These are phyloP conservation scores for Xerocomus brunneocitrinus DNA, from an alignment of 768 basidiomycete species.

Conservation along the genomic window DNA sequence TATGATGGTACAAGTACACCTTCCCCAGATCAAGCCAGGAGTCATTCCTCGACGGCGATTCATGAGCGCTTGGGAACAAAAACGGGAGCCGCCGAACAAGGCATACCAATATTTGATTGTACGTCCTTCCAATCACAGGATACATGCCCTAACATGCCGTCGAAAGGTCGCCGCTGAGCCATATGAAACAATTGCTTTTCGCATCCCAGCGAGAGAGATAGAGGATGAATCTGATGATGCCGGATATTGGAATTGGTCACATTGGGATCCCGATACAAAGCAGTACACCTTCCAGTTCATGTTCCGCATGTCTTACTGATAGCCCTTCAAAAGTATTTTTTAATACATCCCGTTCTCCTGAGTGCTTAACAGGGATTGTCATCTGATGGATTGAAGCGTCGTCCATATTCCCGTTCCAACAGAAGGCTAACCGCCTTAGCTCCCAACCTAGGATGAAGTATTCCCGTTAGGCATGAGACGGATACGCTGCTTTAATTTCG, in stretches of 20 bases:
- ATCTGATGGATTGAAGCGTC: not conserved
- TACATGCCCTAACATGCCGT: conserved; percentile 27
- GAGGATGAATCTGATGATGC: conserved; percentile 92
- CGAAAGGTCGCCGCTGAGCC: conserved; percentile 95
- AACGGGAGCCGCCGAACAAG: conserved; percentile 90
- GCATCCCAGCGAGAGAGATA: conserved; percentile 94
- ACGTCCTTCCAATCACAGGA: conserved; percentile 32
- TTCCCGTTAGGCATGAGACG: too few relatives aligned
- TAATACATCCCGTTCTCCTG: not conserved
- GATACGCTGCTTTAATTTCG: too few relatives aligned
- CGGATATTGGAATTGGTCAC: conserved; percentile 94
- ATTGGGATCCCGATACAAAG: conserved; percentile 99
- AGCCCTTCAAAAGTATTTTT: conserved; percentile 7
- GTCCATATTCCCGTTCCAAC: not conserved
- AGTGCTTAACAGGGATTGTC: not conserved
- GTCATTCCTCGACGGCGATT: conserved; percentile 84
- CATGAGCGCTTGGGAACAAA: conserved; percentile 98
- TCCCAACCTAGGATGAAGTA: not conserved
- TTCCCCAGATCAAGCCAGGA: conserved; percentile 88
- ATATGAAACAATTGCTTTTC: conserved; percentile 99
- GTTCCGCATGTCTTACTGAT: conserved; percentile 58
- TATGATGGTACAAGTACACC: conserved; percentile 94
- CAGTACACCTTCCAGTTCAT: conserved; percentile 98
- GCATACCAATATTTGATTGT: conserved; percentile 98
- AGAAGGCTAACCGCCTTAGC: not conserved